phyloP scores from a whole-genome alignment of 2,329 filamentous ascomycete species.

The Fusarium caatingaense region DNA sequence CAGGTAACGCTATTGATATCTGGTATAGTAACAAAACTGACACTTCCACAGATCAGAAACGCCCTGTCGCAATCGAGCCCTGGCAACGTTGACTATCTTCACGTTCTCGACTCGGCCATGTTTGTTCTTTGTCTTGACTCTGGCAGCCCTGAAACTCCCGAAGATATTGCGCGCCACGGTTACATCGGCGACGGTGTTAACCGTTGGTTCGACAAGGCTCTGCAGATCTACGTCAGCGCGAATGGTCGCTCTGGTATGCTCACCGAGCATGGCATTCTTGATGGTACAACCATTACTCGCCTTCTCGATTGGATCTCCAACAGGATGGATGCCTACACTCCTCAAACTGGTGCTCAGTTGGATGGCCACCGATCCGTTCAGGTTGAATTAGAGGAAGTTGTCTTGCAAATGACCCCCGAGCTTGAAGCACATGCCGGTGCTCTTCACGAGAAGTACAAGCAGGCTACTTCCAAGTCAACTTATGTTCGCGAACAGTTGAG shows the following conservation, averaged over 20 bases:
- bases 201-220: neutral
- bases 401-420: neutral
- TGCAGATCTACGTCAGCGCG: neutral
- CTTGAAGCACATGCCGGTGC: neutral
- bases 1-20: neutral
- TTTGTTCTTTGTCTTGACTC: neutral
- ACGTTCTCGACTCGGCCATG: conserved; percentile 1
- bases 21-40: neutral
- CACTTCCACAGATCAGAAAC: neutral
- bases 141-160: neutral
- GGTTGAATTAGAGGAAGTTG: neutral
- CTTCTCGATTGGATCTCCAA: conserved; percentile 1
- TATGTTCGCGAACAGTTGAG: neutral
- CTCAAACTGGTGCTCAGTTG: neutral
- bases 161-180: neutral
- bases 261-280: neutral
- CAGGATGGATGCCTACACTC: neutral
- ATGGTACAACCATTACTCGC: neutral
- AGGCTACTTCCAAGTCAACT: conserved; percentile 1
- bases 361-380: too few species aligned
- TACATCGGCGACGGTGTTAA: neutral
- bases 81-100: neutral
- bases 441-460: neutral
- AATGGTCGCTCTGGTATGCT: conserved; percentile 9
- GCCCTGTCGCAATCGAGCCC: neutral